Evolutionary conservation across 768 basidiomycete genomes (phyloP).

Genomic region (Mrakia gelida): DNA sequence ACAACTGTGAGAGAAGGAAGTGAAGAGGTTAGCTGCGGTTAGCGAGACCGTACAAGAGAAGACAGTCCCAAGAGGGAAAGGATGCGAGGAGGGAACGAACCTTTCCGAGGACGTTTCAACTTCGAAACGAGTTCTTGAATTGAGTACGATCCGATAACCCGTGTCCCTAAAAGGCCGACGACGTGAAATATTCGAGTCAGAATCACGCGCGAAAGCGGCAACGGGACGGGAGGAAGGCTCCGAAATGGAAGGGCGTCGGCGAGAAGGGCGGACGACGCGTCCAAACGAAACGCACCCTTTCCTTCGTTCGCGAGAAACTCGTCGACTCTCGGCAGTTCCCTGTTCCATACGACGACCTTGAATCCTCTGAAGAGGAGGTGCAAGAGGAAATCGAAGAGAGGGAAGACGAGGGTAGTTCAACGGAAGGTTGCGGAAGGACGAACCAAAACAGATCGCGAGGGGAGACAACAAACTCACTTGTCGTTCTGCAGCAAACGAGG

Average conservation of each 20-base stretch:
- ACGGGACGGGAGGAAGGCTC: slow-evolving; percentile 5
- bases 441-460: not conserved
- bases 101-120: slow-evolving; percentile 92
- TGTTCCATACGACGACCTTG: slow-evolving; percentile 93
- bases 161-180: slow-evolving; percentile 65
- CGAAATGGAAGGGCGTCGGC: too few relatives aligned
- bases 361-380: slow-evolving; percentile 55
- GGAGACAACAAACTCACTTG: slow-evolving; percentile 50
- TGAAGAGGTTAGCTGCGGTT: not conserved
- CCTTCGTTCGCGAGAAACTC: slow-evolving; percentile 93
- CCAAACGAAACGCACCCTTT: slow-evolving; percentile 61
- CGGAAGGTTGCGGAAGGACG: not conserved
- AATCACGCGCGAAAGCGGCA: not conserved
- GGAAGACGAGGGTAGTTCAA: not conserved
- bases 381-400: not conserved
- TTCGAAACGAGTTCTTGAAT: slow-evolving; percentile 84
- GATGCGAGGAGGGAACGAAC: slow-evolving; percentile 42
- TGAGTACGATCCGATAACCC: slow-evolving; percentile 89
- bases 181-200: too few relatives aligned
- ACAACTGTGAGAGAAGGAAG: slow-evolving; percentile 46
- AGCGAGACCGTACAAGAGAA: not conserved
- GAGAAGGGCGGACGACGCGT: too few relatives aligned
- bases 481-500: slow-evolving; percentile 60
- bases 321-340: slow-evolving; percentile 94
- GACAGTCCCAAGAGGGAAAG: not conserved